These are phyloP conservation scores for Colletotrichum echinochloae DNA, from an alignment of 2,329 filamentous ascomycete genomes.

Conservation along the genomic window DNA sequence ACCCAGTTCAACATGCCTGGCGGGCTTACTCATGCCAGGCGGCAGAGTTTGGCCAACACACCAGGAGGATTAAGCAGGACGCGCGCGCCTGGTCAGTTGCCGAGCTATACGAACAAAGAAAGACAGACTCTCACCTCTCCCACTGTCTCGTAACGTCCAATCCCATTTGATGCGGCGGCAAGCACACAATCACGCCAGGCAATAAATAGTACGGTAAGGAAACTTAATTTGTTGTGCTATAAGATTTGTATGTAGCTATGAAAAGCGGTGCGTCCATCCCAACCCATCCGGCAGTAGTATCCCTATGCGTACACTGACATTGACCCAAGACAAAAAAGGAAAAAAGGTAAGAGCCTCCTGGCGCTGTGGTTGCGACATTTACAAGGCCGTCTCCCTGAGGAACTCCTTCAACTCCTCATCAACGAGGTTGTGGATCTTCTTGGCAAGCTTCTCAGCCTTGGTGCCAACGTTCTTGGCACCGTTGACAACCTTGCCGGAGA, in stretches of 20 bases:
- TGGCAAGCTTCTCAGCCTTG: conserved; percentile 71
- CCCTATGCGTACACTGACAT: conserved; percentile 39
- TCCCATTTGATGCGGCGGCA: neutral
- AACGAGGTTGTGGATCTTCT: conserved; percentile 72
- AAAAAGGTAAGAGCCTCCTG: conserved; percentile 24
- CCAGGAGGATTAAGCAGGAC: neutral
- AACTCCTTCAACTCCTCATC: conserved; percentile 72
- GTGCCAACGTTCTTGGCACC: conserved; percentile 63
- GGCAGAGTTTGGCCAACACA: neutral
- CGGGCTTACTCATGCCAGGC: conserved; percentile 3
- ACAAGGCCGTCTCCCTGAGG: conserved; percentile 62
- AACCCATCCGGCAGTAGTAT: conserved; percentile 34
- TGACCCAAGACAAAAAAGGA: conserved; percentile 45
- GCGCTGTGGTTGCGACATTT: conserved; percentile 41
- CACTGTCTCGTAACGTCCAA: too few relatives aligned
- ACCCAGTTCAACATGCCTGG: too few relatives aligned
- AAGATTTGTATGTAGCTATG: conserved; percentile 38
- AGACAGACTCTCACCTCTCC: neutral
- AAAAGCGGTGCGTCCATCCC: conserved; percentile 39
- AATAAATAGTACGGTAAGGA: conserved; percentile 8
- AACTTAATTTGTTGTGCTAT: conserved; percentile 32
- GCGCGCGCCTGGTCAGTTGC: neutral
- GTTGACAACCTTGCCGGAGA: conserved; percentile 68
- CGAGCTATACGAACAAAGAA: neutral
- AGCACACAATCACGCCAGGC: too few relatives aligned